Evolutionary conservation across 192 early-diverging fungal species (phyloP), one percentile per base, ranked within the genome.

Genomic region (Backusella macrospora): DNA sequence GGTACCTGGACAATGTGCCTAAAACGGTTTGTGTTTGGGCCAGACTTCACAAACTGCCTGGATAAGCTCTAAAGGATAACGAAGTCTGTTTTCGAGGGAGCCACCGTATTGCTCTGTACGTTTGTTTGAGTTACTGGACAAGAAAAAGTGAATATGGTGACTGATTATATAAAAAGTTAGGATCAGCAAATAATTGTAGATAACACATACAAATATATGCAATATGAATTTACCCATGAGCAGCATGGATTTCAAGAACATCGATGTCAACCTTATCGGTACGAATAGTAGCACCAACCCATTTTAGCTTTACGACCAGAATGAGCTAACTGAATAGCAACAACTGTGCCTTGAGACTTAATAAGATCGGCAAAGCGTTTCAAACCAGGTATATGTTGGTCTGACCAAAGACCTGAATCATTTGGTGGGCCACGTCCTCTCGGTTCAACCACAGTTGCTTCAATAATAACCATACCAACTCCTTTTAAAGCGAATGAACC

Each of bases 31-130:
- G 12, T 93, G 80, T 9, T 78, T 71, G 1, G 96, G 93, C 94
- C 95, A 96, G 47, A 88, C 86, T 14, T 74, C 59, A 38, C 94
- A 90, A 6, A 93, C 84, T 0, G 74, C 75, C n/a, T 77, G 65
- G 18, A 91, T 79, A 0, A 91, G 86, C 79, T 96, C 95, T 1
- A 94, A 52, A 38, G 90, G 73, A 69, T 96, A 91, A 0, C 94
- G 89, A 18, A 85, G 81, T 68, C 96, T 90, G 85, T 98, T 98
- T 72, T 96, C 93, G 39, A 96, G 89, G 3, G 90, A 90, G 0
- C 97, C 96, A 45, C 96, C 97, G 75, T 96, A 99, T 63, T 92
- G 67, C 77, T 99, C 97, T 0, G 94, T 96, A 71, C 97, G 91
- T 38, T 88, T 67, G 82, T 99, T 98, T 65, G 91, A 83, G 42